Percentiles rank a stretch among this genome's conserved stretches.
Conservation (phyloP, 164 flowering plant genomes). For the Cinnamomum chago region DNA sequence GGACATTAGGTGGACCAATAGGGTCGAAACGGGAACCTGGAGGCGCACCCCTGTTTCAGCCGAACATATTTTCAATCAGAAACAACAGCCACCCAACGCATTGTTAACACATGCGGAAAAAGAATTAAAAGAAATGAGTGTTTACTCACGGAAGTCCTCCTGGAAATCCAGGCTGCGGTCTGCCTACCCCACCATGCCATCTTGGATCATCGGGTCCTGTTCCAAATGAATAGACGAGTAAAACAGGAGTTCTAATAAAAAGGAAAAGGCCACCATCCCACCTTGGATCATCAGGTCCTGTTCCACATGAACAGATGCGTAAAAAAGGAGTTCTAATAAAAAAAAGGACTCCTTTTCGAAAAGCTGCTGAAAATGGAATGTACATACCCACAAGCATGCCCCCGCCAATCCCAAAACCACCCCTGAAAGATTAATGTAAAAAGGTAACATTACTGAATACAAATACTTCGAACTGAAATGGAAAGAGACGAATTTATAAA, state of each 20-base stretch:
- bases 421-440: constrained; percentile 38
- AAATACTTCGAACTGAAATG: not conserved
- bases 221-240: constrained; percentile 4
- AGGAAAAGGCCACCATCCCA: constrained; percentile 30
- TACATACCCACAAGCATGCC: constrained; percentile 66
- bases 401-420: constrained; percentile 36
- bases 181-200: constrained; percentile 34
- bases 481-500: not conserved
- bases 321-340: not conserved
- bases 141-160: constrained; percentile 51
- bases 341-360: too few species aligned
- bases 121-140: not conserved
- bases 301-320: constrained; percentile 3
- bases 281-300: constrained; percentile 78
- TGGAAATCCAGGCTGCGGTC: constrained; percentile 27
- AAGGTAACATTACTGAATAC: not conserved
- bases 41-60: constrained; percentile 54
- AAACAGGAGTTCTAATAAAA: not conserved
- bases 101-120: not conserved
- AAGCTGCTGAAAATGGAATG: not conserved
- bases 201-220: constrained; percentile 79
- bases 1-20: constrained; percentile 75
- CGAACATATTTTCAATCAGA: constrained; percentile 7
- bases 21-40: constrained; percentile 94
- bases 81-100: not conserved